A percentile compares a stretch with the other conserved stretches of the same genome.
phyloP scores from a whole-genome alignment of 768 basidiomycete genomes.

The Auricularia cornea region DNA sequence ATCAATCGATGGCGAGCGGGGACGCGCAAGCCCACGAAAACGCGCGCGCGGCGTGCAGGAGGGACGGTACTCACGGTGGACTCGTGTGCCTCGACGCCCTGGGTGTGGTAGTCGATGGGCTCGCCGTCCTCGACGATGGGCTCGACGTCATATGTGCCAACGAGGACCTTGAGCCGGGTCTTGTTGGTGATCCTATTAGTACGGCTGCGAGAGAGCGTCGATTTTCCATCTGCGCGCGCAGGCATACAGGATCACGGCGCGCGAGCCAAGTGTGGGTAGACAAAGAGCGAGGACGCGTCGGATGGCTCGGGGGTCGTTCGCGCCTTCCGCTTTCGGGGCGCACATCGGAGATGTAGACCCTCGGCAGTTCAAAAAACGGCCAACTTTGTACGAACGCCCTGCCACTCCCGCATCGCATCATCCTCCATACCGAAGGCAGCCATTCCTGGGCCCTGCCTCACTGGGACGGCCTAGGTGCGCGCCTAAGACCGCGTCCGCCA shows the following conservation, averaged over 20 bases:
- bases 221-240: not conserved
- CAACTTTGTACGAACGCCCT: not conserved
- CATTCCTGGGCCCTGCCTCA: no score
- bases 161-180: not conserved
- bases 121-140: not conserved
- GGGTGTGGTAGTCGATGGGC: slow-evolving; percentile 1
- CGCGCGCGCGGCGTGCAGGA: not conserved
- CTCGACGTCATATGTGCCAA: not conserved
- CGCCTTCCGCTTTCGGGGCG: not conserved
- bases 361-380: not conserved
- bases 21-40: not conserved
- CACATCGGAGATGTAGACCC: not conserved
- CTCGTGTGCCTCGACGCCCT: slow-evolving; percentile 1
- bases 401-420: not conserved
- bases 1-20: slow-evolving; percentile 11
- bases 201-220: slow-evolving; percentile 1
- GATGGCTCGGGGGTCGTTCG: not conserved
- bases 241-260: not conserved
- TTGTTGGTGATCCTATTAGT: not conserved
- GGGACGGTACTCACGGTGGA: not conserved
- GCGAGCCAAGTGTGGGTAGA: not conserved
- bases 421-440: no score
- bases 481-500: no score
- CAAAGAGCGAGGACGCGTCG: not conserved
- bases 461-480: no score